These are phyloP conservation scores for Leishmania martiniquensis DNA, from an alignment of 208 protist genomes.

Conservation along the genomic window DNA sequence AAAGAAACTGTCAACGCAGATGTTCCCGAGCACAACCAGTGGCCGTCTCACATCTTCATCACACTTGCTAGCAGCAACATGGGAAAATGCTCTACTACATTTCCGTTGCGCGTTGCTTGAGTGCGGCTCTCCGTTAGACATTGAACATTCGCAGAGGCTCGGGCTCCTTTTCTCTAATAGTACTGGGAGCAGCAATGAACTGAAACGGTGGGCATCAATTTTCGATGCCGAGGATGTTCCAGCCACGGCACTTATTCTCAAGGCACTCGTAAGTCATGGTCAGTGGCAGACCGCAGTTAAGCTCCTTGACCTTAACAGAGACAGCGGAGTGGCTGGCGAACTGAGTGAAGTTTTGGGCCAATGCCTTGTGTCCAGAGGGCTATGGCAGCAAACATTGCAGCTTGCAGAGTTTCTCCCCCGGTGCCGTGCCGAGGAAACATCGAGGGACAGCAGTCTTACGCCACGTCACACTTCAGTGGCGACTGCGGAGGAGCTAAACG, in stretches of 20 bases:
- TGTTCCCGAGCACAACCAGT: constrained; percentile 13
- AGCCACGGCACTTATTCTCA: constrained; percentile 56
- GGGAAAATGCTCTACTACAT: constrained; percentile 49
- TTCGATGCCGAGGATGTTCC: constrained; percentile 65
- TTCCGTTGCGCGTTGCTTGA: constrained; percentile 69
- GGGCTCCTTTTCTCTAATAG: constrained; percentile 59
- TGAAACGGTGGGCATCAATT: constrained; percentile 57
- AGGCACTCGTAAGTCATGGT: constrained; percentile 64
- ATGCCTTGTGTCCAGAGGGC: constrained; percentile 37
- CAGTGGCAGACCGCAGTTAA: constrained; percentile 58
- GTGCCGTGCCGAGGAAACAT: not conserved
- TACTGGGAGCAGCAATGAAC: constrained; percentile 32
- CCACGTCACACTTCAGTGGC: not conserved
- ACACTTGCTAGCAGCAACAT: constrained; percentile 38
- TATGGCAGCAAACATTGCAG: constrained; percentile 29
- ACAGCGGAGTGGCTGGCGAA: constrained; percentile 17
- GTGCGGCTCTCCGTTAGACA: constrained; percentile 49
- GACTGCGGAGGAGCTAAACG: not conserved
- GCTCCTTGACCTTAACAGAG: constrained; percentile 47
- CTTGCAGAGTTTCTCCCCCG: not conserved
- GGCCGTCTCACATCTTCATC: constrained; percentile 28
- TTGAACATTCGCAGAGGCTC: constrained; percentile 69
- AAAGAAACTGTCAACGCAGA: constrained; percentile 1
- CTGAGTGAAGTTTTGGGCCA: constrained; percentile 42
- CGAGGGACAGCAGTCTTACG: not conserved